These are phyloP conservation scores for Cruciata laevipes DNA, from an alignment of 257 asterid species.

Conservation along the genomic window DNA sequence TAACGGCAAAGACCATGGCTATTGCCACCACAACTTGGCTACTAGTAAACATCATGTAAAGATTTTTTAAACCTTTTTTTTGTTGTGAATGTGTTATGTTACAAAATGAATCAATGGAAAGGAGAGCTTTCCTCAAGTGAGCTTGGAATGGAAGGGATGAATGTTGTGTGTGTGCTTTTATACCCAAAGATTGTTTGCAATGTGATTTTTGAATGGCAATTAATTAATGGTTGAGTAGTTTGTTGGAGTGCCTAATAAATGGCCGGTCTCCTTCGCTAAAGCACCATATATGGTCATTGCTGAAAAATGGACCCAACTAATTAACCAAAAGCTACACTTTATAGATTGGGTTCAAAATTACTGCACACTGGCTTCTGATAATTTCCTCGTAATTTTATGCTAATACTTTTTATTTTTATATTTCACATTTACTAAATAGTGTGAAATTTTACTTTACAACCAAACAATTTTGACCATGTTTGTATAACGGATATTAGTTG, in stretches of 20 bases:
- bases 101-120: not conserved
- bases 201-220: not conserved
- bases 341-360: not conserved
- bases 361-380: not conserved
- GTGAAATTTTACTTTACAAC: not conserved
- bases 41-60: no score
- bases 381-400: not conserved
- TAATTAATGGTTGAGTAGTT: conserved; percentile 14
- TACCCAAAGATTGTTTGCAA: conserved; percentile 4
- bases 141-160: not conserved
- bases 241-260: conserved; percentile 38
- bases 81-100: not conserved
- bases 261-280: conserved; percentile 21
- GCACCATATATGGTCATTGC: conserved; percentile 10
- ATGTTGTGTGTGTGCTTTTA: conserved; percentile 15
- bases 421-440: not conserved
- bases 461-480: not conserved
- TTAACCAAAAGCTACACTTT: not conserved
- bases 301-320: conserved; percentile 21
- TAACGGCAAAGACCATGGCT: conserved; percentile 11
- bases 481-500: not conserved
- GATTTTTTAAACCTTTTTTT: no score
- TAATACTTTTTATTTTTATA: not conserved
- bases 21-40: not conserved
- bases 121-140: not conserved